These are phyloP conservation scores for Parasitella parasitica DNA, from an alignment of 371 early-diverging fungal species.

Conservation along the genomic window DNA sequence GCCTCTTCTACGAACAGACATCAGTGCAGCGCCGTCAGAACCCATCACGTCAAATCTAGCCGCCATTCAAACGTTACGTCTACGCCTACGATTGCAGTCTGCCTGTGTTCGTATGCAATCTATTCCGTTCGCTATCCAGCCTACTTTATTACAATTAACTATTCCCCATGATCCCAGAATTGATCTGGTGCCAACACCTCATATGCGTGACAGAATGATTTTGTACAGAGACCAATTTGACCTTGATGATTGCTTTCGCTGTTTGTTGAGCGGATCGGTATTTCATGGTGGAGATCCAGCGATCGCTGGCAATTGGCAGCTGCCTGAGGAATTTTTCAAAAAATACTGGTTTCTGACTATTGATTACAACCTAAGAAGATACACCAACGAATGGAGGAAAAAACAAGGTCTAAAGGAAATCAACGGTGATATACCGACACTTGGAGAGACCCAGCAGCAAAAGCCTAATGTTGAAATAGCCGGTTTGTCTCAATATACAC, in stretches of 20 bases:
- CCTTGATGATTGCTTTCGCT: constrained; percentile 55
- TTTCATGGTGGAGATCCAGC: constrained; percentile 61
- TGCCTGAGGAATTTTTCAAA: constrained; percentile 57
- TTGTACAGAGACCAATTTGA: constrained; percentile 55
- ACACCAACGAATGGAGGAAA: constrained; percentile 32
- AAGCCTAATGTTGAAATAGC: too few relatives aligned
- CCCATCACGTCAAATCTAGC: constrained; percentile 33
- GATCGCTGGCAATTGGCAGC: constrained; percentile 55
- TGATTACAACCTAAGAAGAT: constrained; percentile 38
- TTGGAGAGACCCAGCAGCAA: neutral
- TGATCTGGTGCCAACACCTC: constrained; percentile 59
- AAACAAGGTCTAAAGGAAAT: constrained; percentile 32
- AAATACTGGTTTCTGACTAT: constrained; percentile 56
- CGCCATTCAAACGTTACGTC: constrained; percentile 44
- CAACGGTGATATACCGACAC: neutral
- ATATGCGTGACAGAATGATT: constrained; percentile 64
- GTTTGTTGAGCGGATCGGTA: constrained; percentile 48
- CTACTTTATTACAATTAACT: constrained; percentile 44
- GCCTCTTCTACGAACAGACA: neutral
- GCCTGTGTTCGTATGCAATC: constrained; percentile 31
- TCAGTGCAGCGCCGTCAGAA: constrained; percentile 1
- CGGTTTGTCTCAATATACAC: neutral
- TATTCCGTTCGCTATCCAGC: constrained; percentile 35
- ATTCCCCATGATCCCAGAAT: constrained; percentile 64
- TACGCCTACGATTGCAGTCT: constrained; percentile 40